Percentiles rank a stretch among this genome's conserved stretches.
These are phyloP conservation scores for Phytophthora rubi DNA, from an alignment of 352 stramenopile species.

Conservation along the genomic window DNA sequence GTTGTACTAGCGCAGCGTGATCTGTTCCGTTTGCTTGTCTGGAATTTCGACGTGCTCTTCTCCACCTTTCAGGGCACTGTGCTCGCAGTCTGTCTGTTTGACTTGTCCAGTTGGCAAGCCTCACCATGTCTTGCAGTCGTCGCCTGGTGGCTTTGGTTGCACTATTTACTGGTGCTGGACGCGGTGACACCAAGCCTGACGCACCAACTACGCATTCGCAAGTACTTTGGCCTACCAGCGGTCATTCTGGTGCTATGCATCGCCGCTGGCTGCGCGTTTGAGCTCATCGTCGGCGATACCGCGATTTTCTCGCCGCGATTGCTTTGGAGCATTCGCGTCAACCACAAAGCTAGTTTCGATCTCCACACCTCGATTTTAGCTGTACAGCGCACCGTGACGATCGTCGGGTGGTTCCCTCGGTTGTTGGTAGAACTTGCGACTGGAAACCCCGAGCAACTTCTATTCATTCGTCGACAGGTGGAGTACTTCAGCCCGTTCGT, in stretches of 20 bases:
- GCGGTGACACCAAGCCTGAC: slow-evolving; percentile 39
- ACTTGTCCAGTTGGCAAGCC: slow-evolving; percentile 39
- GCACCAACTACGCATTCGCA: background rate
- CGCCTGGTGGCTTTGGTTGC: slow-evolving; percentile 50
- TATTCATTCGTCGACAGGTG: slow-evolving; percentile 17
- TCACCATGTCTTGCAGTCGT: slow-evolving; percentile 36
- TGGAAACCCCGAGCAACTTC: slow-evolving; percentile 4
- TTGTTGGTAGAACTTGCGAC: slow-evolving; percentile 7
- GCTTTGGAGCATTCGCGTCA: background rate
- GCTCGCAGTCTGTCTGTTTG: slow-evolving; percentile 30
- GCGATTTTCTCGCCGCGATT: slow-evolving; percentile 6
- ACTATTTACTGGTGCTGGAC: slow-evolving; percentile 47
- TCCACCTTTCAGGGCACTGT: slow-evolving; percentile 12
- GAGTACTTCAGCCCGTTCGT: slow-evolving; percentile 21
- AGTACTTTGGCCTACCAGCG: background rate
- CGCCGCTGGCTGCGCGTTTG: background rate
- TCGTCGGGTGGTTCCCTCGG: slow-evolving; percentile 11
- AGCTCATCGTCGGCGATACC: slow-evolving; percentile 6
- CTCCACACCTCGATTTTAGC: slow-evolving; percentile 6
- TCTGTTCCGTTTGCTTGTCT: slow-evolving; percentile 15
- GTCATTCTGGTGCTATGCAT: slow-evolving; percentile 11
- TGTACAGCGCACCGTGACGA: slow-evolving; percentile 20
- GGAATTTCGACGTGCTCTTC: slow-evolving; percentile 27
- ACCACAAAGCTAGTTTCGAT: background rate
- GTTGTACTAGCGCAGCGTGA: slow-evolving; percentile 8